Conservation (phyloP, 306 rosid genomes). For the Casuarina equisetifolia region DNA sequence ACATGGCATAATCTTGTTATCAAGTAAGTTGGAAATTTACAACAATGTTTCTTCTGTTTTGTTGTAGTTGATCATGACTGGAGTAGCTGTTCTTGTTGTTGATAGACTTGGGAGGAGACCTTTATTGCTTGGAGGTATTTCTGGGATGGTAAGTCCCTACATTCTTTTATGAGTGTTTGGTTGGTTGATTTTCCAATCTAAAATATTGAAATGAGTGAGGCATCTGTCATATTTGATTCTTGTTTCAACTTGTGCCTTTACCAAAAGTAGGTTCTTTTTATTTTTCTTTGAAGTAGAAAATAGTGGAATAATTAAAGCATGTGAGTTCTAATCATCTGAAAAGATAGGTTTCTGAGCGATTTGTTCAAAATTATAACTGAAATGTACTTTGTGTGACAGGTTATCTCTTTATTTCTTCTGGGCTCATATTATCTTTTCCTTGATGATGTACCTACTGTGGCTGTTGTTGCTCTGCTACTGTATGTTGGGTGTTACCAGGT, state of each 20-base stretch:
- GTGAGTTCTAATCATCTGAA: slow-evolving; percentile 12
- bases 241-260: slow-evolving; percentile 5
- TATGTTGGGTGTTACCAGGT: slow-evolving; percentile 98
- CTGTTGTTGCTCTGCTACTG: slow-evolving; percentile 77
- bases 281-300: not conserved
- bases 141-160: slow-evolving; percentile 73
- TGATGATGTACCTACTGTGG: slow-evolving; percentile 52
- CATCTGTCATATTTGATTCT: slow-evolving; percentile 8
- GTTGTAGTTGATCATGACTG: slow-evolving; percentile 83
- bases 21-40: not conserved
- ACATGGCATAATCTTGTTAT: not conserved
- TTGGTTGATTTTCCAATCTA: slow-evolving; percentile 15
- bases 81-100: slow-evolving; percentile 72
- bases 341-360: slow-evolving; percentile 18
- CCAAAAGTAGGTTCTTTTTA: not conserved
- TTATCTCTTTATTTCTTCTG: slow-evolving; percentile 74
- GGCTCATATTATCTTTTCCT: slow-evolving; percentile 88
- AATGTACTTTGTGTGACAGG: slow-evolving; percentile 48
- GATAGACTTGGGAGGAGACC: slow-evolving; percentile 98
- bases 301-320: slow-evolving; percentile 9
- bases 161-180: slow-evolving; percentile 3
- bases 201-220: slow-evolving; percentile 1
- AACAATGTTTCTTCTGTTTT: slow-evolving; percentile 16
- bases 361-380: not conserved
- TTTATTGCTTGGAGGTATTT: slow-evolving; percentile 85